Evolutionary conservation across 306 rosid species (phyloP).

Genomic region (Corylus heterophylla): DNA sequence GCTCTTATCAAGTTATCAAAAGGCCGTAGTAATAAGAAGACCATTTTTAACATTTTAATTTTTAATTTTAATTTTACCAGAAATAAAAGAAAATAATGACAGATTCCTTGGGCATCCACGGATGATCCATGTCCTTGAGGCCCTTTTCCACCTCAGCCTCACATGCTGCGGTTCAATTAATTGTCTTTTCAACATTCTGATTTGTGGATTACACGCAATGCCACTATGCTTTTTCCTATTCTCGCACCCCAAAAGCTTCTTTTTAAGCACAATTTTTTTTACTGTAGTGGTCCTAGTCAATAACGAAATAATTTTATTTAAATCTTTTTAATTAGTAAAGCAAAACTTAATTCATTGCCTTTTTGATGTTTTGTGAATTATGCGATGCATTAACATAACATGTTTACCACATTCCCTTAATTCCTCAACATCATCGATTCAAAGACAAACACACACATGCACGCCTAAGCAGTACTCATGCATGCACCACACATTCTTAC

Average conservation of each 20-base stretch:
- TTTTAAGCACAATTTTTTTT: not conserved
- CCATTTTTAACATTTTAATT: not conserved
- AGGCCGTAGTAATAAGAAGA: conserved; percentile 27
- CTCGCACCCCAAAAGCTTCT: conserved; percentile 28
- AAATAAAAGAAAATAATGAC: not conserved
- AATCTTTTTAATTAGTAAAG: not conserved
- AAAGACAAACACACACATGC: not conserved
- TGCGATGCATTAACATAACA: not conserved
- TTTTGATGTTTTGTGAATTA: not conserved
- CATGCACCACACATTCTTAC: not conserved
- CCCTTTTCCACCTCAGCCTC: conserved; percentile 49
- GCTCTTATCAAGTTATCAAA: conserved; percentile 55
- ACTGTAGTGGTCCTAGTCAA: conserved; percentile 9
- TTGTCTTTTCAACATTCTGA: conserved; percentile 17
- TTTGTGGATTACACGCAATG: conserved; percentile 49
- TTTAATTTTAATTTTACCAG: not conserved
- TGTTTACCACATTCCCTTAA: not conserved
- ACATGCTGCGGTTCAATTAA: conserved; percentile 43
- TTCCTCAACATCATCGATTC: not conserved
- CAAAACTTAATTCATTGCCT: too few species aligned
- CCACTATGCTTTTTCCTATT: conserved; percentile 33
- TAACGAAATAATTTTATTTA: not conserved
- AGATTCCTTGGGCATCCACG: conserved; percentile 27
- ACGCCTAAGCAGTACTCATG: not conserved
- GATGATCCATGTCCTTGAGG: conserved; percentile 24